Conservation (phyloP, 163 green algal species). For the Coccomyxa subellipsoidea region DNA sequence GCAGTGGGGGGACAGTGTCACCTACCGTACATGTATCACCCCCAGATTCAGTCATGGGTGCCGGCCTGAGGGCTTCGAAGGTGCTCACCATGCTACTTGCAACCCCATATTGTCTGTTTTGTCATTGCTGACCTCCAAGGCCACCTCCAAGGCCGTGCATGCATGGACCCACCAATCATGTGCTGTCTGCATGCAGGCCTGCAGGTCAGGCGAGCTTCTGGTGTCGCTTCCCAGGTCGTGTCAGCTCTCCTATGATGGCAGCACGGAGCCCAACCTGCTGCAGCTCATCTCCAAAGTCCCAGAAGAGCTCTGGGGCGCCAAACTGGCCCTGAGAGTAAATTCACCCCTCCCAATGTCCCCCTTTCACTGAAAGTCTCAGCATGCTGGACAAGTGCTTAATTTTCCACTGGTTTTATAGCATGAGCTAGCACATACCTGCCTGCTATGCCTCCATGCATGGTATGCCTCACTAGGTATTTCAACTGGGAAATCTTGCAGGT, state of each 20-base stretch:
- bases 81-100: neutral
- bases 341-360: neutral
- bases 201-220: conserved; percentile 15
- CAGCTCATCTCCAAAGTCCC: conserved; percentile 42
- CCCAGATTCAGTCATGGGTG: neutral
- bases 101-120: neutral
- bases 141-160: neutral
- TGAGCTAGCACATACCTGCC: neutral
- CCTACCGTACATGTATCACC: neutral
- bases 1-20: neutral
- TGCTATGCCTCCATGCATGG: neutral
- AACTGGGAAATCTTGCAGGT: conserved; percentile 26
- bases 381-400: neutral
- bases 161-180: neutral
- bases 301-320: conserved; percentile 68
- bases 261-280: conserved; percentile 29
- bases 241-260: conserved; percentile 40
- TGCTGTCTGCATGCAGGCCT: conserved; percentile 15
- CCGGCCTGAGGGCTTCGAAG: neutral
- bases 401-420: neutral
- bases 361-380: neutral
- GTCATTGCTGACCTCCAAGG: neutral
- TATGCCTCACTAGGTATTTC: neutral
- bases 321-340: conserved; percentile 60
- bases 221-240: conserved; percentile 32